These are phyloP conservation scores for Neurospora terricola DNA, from an alignment of 495 filamentous ascomycete species.

Conservation along the genomic window DNA sequence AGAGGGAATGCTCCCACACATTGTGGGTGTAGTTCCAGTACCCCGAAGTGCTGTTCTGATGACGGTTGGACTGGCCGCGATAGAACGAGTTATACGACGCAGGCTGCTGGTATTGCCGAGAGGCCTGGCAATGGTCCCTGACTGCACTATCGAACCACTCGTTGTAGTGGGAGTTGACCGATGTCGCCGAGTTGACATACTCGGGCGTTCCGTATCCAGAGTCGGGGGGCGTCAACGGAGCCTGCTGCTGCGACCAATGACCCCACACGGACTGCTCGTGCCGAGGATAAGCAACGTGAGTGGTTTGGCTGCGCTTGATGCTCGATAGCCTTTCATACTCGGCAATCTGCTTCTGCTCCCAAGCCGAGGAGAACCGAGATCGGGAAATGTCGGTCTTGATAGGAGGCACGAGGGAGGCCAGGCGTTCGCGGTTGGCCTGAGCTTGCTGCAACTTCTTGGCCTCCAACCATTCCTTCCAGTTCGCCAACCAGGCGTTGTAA, in stretches of 20 bases:
- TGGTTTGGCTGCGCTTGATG: constrained; percentile 36
- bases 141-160: constrained; percentile 36
- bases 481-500: constrained; percentile 69
- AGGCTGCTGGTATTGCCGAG: constrained; percentile 21
- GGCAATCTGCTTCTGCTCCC: constrained; percentile 42
- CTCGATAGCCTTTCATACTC: constrained; percentile 38
- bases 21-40: constrained; percentile 44
- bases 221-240: constrained; percentile 39
- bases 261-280: constrained; percentile 39
- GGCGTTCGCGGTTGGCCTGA: constrained; percentile 34
- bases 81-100: constrained; percentile 40
- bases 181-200: constrained; percentile 34
- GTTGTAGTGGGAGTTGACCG: constrained; percentile 33
- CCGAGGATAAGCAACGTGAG: constrained; percentile 32
- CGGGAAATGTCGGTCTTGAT: constrained; percentile 53
- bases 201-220: constrained; percentile 43
- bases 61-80: constrained; percentile 32
- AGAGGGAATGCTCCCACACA: constrained; percentile 49
- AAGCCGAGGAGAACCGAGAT: constrained; percentile 32
- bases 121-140: constrained; percentile 18
- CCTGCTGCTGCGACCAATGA: constrained; percentile 27
- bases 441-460: constrained; percentile 48
- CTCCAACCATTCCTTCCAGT: constrained; percentile 73
- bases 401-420: constrained; percentile 51
- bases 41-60: constrained; percentile 24